These are phyloP conservation scores for Trichoderma hamatum DNA, from an alignment of 2,329 filamentous ascomycete species.

Conservation along the genomic window DNA sequence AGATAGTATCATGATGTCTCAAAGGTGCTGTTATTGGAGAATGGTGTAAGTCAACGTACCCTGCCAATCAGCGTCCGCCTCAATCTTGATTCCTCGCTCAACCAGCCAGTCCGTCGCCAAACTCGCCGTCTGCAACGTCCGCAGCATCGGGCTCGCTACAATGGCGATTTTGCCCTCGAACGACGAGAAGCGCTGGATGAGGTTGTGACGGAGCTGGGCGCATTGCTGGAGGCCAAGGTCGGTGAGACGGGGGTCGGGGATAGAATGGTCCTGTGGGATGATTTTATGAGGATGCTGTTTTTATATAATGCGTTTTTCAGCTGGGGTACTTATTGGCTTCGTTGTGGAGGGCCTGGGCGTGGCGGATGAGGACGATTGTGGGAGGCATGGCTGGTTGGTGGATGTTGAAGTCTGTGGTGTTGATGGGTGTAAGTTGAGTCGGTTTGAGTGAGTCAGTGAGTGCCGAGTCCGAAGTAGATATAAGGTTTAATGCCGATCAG, in stretches of 20 bases:
- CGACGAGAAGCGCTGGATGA: conserved; percentile 44
- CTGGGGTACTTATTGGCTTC: conserved; percentile 49
- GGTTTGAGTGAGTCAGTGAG: neutral
- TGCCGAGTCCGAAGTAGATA: neutral
- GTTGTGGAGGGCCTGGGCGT: conserved; percentile 74
- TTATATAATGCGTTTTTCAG: neutral
- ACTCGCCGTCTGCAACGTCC: conserved; percentile 66
- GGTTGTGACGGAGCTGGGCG: conserved; percentile 45
- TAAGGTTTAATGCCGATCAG: neutral
- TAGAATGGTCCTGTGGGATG: conserved; percentile 47
- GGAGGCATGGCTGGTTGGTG: conserved; percentile 50
- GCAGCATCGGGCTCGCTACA: conserved; percentile 65
- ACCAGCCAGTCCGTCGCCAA: conserved; percentile 62
- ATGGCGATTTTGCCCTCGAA: conserved; percentile 48
- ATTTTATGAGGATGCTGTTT: neutral
- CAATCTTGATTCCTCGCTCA: conserved; percentile 55
- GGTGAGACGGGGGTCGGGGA: conserved; percentile 57
- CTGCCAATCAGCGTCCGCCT: conserved; percentile 67
- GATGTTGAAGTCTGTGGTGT: neutral
- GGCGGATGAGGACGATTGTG: conserved; percentile 79
- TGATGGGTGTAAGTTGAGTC: neutral
- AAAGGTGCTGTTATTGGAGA: neutral
- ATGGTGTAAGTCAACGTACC: conserved; percentile 43
- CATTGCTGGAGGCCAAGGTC: conserved; percentile 55
- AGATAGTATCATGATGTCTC: neutral